Base-by-base conservation (phyloP, 768 basidiomycete species). In the Tricholoma sp. region DNA sequence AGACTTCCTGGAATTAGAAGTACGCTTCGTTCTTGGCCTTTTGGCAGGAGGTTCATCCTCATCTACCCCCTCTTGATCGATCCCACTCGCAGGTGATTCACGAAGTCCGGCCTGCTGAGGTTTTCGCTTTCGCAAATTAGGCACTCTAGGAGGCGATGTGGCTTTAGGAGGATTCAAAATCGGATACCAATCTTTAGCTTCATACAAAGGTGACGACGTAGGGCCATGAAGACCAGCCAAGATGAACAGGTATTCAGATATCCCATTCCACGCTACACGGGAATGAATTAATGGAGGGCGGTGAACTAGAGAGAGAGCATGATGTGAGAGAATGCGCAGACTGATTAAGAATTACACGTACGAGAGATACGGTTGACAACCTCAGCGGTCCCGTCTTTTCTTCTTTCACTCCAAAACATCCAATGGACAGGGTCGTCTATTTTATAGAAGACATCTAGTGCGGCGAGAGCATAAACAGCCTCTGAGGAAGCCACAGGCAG, bases 321-420 rank as follows among this genome's bases (percentile, higher is more conserved):
- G 47, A 24, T 1, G 52, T 47, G 56, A 53, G 45, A 13, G 32
- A 10, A 41, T 45, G 45, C 28, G 34, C n/a, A 49, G 49, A 49
- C 8, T 17, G 3, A 53, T 34, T 10, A 48, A 24, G 48, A 56
- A 53, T 31, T 39, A 44, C 17, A 79, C 84, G 63, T 65, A 86
- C 85, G 69, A 51, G 80, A 69, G 54, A 85, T 72, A 45, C 74
- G 75, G 64, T 82, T 77, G 32, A 88, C 80, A 54, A 77, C 65
- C n/a, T 68, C 67, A 13, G 82, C 82, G 15, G 82, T 84, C 20
- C 66, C 67, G 55, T 64, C 67, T 64, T 78, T 80, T 62, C 75
- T 72, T 49, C 75, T 76, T 58, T 73, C 75, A 47, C 74, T 77
- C 86, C 86, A 88, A 65, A 88, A 80, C n/a, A 82, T 68, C 79